phyloP scores from a whole-genome alignment of 257 asterid genomes.

The Solanum chilense region DNA sequence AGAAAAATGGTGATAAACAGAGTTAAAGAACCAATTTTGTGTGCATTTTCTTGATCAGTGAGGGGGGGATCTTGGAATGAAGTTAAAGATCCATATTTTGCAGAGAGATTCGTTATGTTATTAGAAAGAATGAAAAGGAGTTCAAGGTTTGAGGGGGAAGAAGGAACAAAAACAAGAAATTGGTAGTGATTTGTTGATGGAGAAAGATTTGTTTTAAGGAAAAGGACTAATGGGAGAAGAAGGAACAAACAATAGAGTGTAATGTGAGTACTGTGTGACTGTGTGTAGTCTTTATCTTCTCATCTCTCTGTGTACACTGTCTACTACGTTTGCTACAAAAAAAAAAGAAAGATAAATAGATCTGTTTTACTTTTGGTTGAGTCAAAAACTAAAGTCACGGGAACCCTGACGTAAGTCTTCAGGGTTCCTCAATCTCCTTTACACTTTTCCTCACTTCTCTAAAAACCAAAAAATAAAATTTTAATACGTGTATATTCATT shows the following conservation, averaged over 20 bases:
- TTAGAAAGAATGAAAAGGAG: background rate
- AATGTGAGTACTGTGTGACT: background rate
- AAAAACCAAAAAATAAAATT: no score
- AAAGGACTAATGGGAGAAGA: background rate
- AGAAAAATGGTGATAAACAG: background rate
- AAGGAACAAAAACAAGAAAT: background rate
- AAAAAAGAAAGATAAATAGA: background rate
- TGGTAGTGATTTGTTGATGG: background rate
- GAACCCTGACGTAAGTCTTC: background rate
- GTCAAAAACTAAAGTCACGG: background rate
- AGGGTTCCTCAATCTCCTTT: background rate
- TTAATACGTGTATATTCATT: background rate
- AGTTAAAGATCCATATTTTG: background rate
- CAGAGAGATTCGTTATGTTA: background rate
- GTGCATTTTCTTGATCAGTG: background rate
- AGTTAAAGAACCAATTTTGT: background rate
- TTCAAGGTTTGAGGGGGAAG: background rate
- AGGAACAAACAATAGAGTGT: background rate
- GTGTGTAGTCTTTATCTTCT: conserved; percentile 1
- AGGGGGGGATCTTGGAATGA: no score
- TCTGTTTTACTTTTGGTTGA: background rate
- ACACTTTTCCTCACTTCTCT: background rate
- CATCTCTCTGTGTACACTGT: background rate
- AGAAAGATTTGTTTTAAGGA: background rate
- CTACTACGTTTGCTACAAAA: background rate